Base-by-base conservation (phyloP, 371 early-diverging fungal species). In the Rhizopus arrhizus region DNA sequence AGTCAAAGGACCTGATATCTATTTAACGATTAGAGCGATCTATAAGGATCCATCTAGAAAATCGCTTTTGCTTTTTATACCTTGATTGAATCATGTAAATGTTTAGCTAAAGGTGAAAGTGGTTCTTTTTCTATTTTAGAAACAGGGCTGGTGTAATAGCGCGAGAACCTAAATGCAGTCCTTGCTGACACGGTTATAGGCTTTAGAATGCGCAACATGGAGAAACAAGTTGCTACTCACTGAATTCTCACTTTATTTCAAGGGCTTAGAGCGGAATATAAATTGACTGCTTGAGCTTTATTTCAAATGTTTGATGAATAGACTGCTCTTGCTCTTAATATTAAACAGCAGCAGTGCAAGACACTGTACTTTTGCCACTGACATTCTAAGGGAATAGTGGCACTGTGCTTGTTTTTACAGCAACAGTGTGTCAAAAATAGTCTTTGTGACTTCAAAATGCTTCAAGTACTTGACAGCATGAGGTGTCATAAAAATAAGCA, bases 1-100 rank as follows among this genome's bases (percentile, higher is more conserved):
- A 1, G 96, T 88, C 50, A 97, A 83, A 3, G 98, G 95, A 0
- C 98, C 98, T 32, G 84, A 80, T 38, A 89, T 73, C 82, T 86
- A 33, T 63, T 11, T 22, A 28, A 13, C 35, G n/a, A 3, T 13
- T 36, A 1, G 28, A 7, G 15, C n/a, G 12, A 38, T 38, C 22
- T 22, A 22, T 22, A 22, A 22, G 22, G 22, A 22, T 22, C 22
- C 22, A 22, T 22, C 22, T 22, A 22, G 22, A 22, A 13, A 38
- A 13, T 38, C 10, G 12, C 15, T 56, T 61, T 51, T 28, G 38
- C 12, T 16, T 52, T 42, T 12, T n/a, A 38, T 62, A 85, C 85
- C 65, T 82, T 85, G 68, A 89, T 87, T 0, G 84, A 72, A 55
- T 87, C 88, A 29, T 69, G 64, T 41, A 90, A 71, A 64, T 87